These are phyloP conservation scores for Pezicula radicicola DNA, from an alignment of 2,329 filamentous ascomycete genomes.

Conservation along the genomic window DNA sequence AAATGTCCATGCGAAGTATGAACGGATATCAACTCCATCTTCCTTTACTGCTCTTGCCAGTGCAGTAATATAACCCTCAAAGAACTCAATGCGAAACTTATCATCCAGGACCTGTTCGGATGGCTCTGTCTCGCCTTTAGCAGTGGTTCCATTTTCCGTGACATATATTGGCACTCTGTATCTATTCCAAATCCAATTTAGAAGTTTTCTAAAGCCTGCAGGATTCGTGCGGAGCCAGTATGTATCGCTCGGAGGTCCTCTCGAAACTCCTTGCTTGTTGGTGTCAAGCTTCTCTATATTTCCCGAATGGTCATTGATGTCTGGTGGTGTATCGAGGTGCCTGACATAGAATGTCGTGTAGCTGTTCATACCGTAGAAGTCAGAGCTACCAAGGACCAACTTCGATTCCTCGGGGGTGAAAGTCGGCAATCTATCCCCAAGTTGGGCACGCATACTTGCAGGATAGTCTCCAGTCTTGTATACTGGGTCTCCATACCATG, in stretches of 20 bases:
- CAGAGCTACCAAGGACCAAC: constrained; percentile 75
- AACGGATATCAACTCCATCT: constrained; percentile 74
- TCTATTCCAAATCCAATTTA: constrained; percentile 73
- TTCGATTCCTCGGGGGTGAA: constrained; percentile 67
- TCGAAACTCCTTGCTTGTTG: constrained; percentile 68
- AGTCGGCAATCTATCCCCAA: constrained; percentile 72
- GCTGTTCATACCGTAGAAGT: constrained; percentile 93
- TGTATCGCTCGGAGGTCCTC: constrained; percentile 78
- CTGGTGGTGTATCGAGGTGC: constrained; percentile 59
- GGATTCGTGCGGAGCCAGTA: constrained; percentile 76
- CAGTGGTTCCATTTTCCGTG: constrained; percentile 81
- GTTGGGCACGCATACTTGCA: constrained; percentile 75
- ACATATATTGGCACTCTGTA: constrained; percentile 81
- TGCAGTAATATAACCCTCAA: constrained; percentile 70
- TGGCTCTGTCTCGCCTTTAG: constrained; percentile 76
- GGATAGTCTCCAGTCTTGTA: constrained; percentile 77
- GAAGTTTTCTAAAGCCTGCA: constrained; percentile 71
- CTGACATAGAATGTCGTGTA: constrained; percentile 85
- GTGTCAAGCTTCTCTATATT: constrained; percentile 70
- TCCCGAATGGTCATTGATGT: constrained; percentile 66
- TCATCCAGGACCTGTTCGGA: constrained; percentile 70
- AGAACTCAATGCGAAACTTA: constrained; percentile 77
- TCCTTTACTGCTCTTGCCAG: constrained; percentile 68
- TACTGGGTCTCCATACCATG: constrained; percentile 83
- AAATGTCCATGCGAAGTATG: constrained; percentile 83